Conservation (phyloP, 2,329 filamentous ascomycete genomes). For the Cercospora citrullina region DNA sequence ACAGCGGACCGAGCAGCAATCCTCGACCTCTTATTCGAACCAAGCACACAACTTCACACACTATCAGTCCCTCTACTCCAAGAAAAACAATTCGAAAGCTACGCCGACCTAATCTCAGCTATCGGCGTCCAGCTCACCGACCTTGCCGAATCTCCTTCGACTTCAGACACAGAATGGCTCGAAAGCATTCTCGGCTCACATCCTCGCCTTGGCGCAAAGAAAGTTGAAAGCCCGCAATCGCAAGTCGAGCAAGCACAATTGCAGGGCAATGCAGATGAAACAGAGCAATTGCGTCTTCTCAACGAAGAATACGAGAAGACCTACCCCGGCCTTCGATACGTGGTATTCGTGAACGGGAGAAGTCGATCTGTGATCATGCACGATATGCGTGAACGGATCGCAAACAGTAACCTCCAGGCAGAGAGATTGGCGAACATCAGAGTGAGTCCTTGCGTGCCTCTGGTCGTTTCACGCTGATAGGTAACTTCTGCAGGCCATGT, state of each 20-base stretch:
- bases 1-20: constrained; percentile 57
- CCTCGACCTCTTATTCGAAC: constrained; percentile 83
- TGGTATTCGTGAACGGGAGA: constrained; percentile 88
- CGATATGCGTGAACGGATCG: constrained; percentile 76
- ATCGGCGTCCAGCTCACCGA: constrained; percentile 64
- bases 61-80: constrained; percentile 69
- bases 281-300: constrained; percentile 58
- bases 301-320: constrained; percentile 77
- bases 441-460: constrained; percentile 50
- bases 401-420: constrained; percentile 60
- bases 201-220: constrained; percentile 78
- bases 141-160: constrained; percentile 55
- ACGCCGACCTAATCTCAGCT: constrained; percentile 66
- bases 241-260: constrained; percentile 79
- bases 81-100: constrained; percentile 62
- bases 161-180: constrained; percentile 58
- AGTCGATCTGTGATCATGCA: constrained; percentile 72
- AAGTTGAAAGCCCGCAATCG: constrained; percentile 78
- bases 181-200: constrained; percentile 76
- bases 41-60: constrained; percentile 70
- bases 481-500: constrained; percentile 69
- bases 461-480: constrained; percentile 24
- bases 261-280: constrained; percentile 56
- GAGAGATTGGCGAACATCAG: constrained; percentile 75
- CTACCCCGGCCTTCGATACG: constrained; percentile 82